Evolutionary conservation across 2,329 filamentous ascomycete species (phyloP), one percentile per base, ranked within the genome.

Genomic region (Tetracladium maxilliforme): DNA sequence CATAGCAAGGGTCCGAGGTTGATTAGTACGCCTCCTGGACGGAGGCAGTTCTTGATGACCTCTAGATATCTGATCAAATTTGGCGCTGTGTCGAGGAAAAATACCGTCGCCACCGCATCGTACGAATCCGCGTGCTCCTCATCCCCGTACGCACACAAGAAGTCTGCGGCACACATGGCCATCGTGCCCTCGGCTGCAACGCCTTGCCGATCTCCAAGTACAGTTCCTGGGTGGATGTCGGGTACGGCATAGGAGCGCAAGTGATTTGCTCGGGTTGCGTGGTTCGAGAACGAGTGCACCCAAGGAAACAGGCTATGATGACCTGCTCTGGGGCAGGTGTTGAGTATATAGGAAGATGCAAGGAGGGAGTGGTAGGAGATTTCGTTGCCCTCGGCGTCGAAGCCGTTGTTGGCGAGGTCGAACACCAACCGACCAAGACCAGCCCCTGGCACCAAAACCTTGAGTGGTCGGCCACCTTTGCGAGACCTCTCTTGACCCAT

Each of bases 301-400:
- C 87, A 98, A 1, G 90, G 90, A 42, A 78, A 81, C 25, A 98
- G 61, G 7, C 60, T 70, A 49, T 84, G 82, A 32, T 78, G 61
- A 10, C 62, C 61, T 1, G 64, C 65, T 3, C 48, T 43, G 1
- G 56, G 39, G 5, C 74, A 80, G 38, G 61, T 63, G 47, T 87
- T 86, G 23, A 86, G 65, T 10, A 86, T 66, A 43, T 80, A 75
- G 1, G 67, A 70, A 6, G 81, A 92, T 2, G 83, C 83, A 30
- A 95, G 61, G n/a, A 98, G 67, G 47, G 93, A 83, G 48, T 98
- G 90, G 44, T 92, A 95, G 4, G 86, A 94, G 33, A 95, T 92
- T 51, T 98, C 81, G 44, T 94, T 95, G 15, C 87, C 87, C 48
- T 94, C 84, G 1, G 72, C 68, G 8, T 66, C 55, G 47, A 73